phyloP scores from a whole-genome alignment of 2,329 filamentous ascomycete genomes.

The Fonsecaea erecta region DNA sequence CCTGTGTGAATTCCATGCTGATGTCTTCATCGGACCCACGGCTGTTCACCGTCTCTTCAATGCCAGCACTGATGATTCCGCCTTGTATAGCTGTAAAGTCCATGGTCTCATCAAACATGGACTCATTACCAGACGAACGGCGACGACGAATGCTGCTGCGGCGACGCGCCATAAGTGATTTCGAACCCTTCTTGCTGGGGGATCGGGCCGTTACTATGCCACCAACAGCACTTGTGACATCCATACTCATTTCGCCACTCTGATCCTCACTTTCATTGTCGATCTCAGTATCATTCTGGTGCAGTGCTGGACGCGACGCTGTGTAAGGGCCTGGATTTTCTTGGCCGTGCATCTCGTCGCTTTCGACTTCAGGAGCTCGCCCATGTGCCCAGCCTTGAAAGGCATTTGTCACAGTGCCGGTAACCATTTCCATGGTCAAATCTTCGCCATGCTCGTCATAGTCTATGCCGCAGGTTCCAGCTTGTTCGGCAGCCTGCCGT shows the following conservation, averaged over 20 bases:
- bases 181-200: constrained; percentile 38
- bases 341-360: constrained; percentile 48
- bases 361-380: constrained; percentile 38
- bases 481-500: constrained; percentile 72
- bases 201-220: constrained; percentile 64
- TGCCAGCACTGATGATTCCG: constrained; percentile 48
- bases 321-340: constrained; percentile 50
- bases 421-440: constrained; percentile 79
- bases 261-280: constrained; percentile 54
- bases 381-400: constrained; percentile 55
- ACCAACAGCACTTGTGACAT: constrained; percentile 82
- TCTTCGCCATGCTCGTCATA: constrained; percentile 67
- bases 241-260: constrained; percentile 84
- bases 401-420: constrained; percentile 59
- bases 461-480: constrained; percentile 72
- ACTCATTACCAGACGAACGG: constrained; percentile 45
- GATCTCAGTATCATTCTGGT: constrained; percentile 37
- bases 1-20: constrained; percentile 54
- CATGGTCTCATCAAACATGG: constrained; percentile 56
- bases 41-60: constrained; percentile 38
- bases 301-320: constrained; percentile 41
- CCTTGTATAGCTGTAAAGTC: constrained; percentile 62
- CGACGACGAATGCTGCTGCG: constrained; percentile 44
- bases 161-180: constrained; percentile 41
- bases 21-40: constrained; percentile 54